These are phyloP conservation scores for Trichoderma koningiopsis DNA, from an alignment of 2,329 filamentous ascomycete species.

Conservation along the genomic window DNA sequence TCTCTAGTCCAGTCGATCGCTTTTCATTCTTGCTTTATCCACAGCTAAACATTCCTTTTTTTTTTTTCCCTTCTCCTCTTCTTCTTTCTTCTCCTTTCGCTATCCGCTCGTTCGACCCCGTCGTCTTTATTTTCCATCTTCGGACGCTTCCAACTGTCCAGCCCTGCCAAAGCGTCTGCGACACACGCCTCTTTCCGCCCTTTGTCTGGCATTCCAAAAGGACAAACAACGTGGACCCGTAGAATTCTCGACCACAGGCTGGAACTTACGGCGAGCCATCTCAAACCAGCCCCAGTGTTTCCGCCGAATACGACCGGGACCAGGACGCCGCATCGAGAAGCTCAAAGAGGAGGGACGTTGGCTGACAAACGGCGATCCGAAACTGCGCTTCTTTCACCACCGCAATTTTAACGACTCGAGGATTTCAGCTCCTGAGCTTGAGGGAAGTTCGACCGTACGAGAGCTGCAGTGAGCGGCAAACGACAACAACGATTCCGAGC, in stretches of 20 bases:
- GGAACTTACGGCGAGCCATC: neutral
- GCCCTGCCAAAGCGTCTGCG: neutral
- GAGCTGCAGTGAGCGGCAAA: neutral
- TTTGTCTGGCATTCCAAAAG: neutral
- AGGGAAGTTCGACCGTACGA: neutral
- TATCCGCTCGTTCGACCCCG: constrained; percentile 6
- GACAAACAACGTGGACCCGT: neutral
- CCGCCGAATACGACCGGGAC: constrained; percentile 3
- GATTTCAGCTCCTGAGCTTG: neutral
- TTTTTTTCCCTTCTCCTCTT: neutral
- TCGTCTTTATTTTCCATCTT: neutral
- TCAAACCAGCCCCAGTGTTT: constrained; percentile 1
- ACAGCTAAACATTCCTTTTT: constrained; percentile 15
- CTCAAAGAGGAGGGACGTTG: neutral
- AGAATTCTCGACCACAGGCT: constrained; percentile 10
- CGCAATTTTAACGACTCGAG: neutral
- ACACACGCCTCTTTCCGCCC: neutral
- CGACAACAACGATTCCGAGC: neutral
- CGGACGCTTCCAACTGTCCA: neutral
- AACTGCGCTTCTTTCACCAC: neutral
- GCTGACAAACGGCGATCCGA: neutral
- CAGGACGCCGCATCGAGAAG: neutral
- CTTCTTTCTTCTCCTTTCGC: neutral
- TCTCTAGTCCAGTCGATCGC: constrained; percentile 24
- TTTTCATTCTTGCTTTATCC: constrained; percentile 14